Evolutionary conservation across 2,329 filamentous ascomycete species (phyloP).

Genomic region (Chaetomiaceae sp.): DNA sequence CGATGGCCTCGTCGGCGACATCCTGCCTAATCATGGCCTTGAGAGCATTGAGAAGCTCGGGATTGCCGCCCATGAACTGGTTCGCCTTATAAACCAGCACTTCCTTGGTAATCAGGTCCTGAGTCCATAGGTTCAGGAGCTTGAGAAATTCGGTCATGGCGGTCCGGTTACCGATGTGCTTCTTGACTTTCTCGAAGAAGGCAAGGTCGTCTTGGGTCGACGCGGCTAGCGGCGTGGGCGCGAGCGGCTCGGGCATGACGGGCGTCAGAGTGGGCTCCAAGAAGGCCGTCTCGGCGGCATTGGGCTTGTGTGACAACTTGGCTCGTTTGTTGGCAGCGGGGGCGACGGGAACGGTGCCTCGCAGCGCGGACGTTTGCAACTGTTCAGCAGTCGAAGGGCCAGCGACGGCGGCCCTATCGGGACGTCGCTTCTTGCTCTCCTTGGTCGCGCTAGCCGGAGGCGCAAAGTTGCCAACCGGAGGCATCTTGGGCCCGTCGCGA

Average conservation of each 20-base stretch:
- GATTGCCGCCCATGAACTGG: constrained; percentile 81
- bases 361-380: constrained; percentile 36
- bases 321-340: constrained; percentile 56
- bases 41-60: constrained; percentile 86
- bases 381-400: constrained; percentile 40
- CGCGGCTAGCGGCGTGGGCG: constrained; percentile 67
- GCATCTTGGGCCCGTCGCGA: constrained; percentile 70
- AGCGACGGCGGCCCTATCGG: constrained; percentile 50
- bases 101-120: constrained; percentile 84
- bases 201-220: constrained; percentile 79
- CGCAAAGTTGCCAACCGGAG: constrained; percentile 91
- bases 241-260: constrained; percentile 79
- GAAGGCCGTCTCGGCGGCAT: constrained; percentile 49
- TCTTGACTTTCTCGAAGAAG: constrained; percentile 96
- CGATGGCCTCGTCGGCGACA: constrained; percentile 70
- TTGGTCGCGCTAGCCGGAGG: constrained; percentile 76
- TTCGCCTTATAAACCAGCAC: constrained; percentile 78
- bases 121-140: constrained; percentile 90
- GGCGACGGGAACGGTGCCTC: constrained; percentile 31
- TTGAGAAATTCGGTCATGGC: constrained; percentile 96
- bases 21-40: constrained; percentile 78
- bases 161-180: constrained; percentile 87
- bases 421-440: constrained; percentile 81
- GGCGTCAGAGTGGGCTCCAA: constrained; percentile 87
- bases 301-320: constrained; percentile 68